Evolutionary conservation across 2,329 filamentous ascomycete genomes (phyloP).

Genomic region (Aspergillus sp.): DNA sequence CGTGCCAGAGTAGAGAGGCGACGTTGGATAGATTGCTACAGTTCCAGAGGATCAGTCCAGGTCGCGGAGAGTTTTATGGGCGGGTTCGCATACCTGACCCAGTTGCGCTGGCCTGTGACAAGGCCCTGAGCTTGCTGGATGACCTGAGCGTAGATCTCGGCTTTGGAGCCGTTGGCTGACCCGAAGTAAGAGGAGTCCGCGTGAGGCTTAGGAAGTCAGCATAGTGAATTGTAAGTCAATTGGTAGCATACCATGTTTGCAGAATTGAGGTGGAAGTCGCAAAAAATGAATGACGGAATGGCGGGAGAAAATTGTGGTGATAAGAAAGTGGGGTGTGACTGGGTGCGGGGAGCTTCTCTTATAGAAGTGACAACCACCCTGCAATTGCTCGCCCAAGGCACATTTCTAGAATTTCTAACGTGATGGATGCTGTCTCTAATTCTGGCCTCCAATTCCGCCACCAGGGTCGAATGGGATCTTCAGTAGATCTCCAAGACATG

Average conservation of each 20-base stretch:
- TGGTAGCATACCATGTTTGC: background rate
- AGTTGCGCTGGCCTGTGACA: constrained; percentile 46
- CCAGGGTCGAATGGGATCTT: background rate
- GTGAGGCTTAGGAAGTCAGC: constrained; percentile 40
- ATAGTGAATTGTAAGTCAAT: background rate
- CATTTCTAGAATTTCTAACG: background rate
- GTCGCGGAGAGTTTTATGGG: background rate
- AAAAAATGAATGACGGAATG: background rate
- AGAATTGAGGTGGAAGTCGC: background rate
- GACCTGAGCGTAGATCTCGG: constrained; percentile 44
- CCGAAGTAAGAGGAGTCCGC: constrained; percentile 49
- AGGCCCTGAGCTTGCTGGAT: constrained; percentile 40
- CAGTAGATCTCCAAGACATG: too few relatives aligned
- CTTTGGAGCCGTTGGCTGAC: constrained; percentile 36
- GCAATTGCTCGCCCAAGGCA: background rate
- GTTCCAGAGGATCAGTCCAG: background rate
- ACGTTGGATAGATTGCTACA: constrained; percentile 46
- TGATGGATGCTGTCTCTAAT: background rate
- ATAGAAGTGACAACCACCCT: background rate
- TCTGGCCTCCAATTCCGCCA: constrained; percentile 2
- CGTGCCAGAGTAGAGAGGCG: constrained; percentile 51
- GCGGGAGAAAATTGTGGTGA: constrained; percentile 2
- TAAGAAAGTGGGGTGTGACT: constrained; percentile 1
- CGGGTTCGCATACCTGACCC: constrained; percentile 24
- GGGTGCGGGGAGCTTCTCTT: constrained; percentile 1